phyloP scores from a whole-genome alignment of 805 yeast species.

The Saturnispora sanitii region DNA sequence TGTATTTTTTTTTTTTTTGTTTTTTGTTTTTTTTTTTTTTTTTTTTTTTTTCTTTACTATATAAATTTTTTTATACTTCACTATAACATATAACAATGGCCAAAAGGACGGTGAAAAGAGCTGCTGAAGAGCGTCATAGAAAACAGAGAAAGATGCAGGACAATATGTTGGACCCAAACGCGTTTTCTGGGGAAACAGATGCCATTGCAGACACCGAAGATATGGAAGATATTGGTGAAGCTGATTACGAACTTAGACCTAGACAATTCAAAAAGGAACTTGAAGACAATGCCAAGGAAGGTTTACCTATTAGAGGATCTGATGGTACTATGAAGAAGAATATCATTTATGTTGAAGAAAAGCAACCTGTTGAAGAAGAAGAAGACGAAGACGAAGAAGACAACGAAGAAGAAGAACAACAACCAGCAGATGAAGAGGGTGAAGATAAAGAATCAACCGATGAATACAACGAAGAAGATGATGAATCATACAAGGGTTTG shows the following conservation, averaged over 20 bases:
- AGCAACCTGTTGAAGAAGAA: slow-evolving; percentile 9
- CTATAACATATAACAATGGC: slow-evolving; percentile 22
- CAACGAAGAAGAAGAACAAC: slow-evolving; percentile 9
- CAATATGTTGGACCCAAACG: slow-evolving; percentile 18
- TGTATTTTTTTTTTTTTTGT: no score
- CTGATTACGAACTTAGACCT: slow-evolving; percentile 56
- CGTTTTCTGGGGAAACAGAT: slow-evolving; percentile 11
- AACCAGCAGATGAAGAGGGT: slow-evolving; percentile 13
- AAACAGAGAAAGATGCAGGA: slow-evolving; percentile 37
- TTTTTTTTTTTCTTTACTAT: neutral
- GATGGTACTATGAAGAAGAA: slow-evolving; percentile 69
- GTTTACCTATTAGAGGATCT: slow-evolving; percentile 66
- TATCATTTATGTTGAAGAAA: slow-evolving; percentile 29
- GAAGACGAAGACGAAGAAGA: slow-evolving; percentile 9
- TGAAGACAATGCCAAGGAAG: slow-evolving; percentile 43
- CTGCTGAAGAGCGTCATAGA: slow-evolving; percentile 26
- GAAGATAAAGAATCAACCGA: slow-evolving; percentile 12
- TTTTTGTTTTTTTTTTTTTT: no score
- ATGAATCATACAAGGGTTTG: slow-evolving; percentile 34
- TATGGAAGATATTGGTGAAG: slow-evolving; percentile 9
- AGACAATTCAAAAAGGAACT: slow-evolving; percentile 40
- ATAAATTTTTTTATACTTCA: neutral
- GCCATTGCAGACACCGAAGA: slow-evolving; percentile 8
- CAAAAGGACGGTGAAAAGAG: slow-evolving; percentile 29
- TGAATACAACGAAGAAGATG: slow-evolving; percentile 22